Percentiles rank a stretch among this genome's conserved stretches.
Conservation (phyloP, 2,329 filamentous ascomycete species). For the Colletotrichum coccodes region DNA sequence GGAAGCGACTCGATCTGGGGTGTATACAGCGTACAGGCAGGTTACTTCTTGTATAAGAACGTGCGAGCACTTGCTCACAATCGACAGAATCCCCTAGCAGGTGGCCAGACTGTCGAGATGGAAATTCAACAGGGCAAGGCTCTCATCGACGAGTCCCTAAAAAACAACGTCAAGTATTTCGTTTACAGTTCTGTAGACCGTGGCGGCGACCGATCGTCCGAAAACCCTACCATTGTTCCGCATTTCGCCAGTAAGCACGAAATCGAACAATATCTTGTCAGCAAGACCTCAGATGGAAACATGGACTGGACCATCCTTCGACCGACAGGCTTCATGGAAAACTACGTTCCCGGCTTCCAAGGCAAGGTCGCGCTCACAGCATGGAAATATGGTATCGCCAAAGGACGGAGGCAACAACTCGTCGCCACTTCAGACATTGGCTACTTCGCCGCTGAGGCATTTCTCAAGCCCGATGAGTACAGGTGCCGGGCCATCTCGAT, state of each 20-base stretch:
- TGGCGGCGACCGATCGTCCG: constrained; percentile 57
- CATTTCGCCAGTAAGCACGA: constrained; percentile 72
- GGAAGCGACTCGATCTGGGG: too few species aligned
- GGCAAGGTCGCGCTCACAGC: constrained; percentile 47
- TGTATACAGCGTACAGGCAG: too few species aligned
- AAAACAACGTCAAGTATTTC: constrained; percentile 66
- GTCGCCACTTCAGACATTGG: too few species aligned
- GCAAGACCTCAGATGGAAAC: constrained; percentile 43
- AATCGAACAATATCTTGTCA: constrained; percentile 70
- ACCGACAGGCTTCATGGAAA: constrained; percentile 72
- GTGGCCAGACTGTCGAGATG: too few species aligned
- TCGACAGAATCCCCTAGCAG: too few species aligned
- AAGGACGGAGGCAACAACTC: too few species aligned
- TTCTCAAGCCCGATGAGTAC: too few species aligned
- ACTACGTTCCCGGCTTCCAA: constrained; percentile 46
- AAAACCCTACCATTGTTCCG: constrained; percentile 62
- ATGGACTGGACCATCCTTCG: constrained; percentile 72
- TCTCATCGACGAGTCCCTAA: constrained; percentile 67
- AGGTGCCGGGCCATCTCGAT: too few species aligned
- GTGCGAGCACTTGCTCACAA: too few species aligned
- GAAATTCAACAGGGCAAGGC: constrained; percentile 60
- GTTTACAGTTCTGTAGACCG: constrained; percentile 73
- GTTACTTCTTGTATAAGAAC: too few species aligned
- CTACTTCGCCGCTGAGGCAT: too few species aligned
- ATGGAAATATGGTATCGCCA: too few species aligned